These are phyloP conservation scores for Phytophthora hybrid DNA, from an alignment of 352 stramenopile species.

Conservation along the genomic window DNA sequence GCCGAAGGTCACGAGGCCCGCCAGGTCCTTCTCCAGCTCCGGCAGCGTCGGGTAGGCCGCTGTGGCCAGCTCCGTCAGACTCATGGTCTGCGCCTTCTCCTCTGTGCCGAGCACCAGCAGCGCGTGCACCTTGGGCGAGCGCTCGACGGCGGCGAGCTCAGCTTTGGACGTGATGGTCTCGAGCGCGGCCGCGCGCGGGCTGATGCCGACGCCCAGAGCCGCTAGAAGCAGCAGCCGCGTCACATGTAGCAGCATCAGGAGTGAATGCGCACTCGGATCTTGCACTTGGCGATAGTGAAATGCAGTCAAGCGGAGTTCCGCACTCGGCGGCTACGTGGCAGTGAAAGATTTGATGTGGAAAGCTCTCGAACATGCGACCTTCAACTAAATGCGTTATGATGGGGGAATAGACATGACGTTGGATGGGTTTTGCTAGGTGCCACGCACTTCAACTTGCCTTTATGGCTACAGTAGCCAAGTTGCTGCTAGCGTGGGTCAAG, in stretches of 20 bases:
- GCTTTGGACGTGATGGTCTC: conserved; percentile 34
- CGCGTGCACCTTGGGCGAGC: conserved; percentile 41
- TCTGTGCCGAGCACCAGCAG: conserved; percentile 44
- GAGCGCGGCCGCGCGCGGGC: conserved; percentile 18
- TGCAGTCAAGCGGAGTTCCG: conserved; percentile 26
- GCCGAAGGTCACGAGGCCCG: conserved; percentile 53
- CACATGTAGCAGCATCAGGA: conserved; percentile 14
- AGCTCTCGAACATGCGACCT: conserved; percentile 5
- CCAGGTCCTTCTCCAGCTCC: conserved; percentile 54
- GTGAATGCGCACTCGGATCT: conserved; percentile 8
- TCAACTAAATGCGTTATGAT: conserved; percentile 18
- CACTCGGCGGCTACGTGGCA: conserved; percentile 8
- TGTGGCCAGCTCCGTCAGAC: conserved; percentile 36
- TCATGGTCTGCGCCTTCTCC: conserved; percentile 23
- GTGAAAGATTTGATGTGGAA: conserved; percentile 32
- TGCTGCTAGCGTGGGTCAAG: not conserved
- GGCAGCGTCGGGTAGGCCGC: conserved; percentile 49
- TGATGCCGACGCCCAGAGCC: not conserved
- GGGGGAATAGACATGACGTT: conserved; percentile 10
- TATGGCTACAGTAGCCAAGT: not conserved
- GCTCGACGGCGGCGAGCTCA: conserved; percentile 40
- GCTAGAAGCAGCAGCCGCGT: conserved; percentile 20
- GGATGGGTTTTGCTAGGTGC: conserved; percentile 20
- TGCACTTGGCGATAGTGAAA: conserved; percentile 29
- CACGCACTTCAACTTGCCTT: not conserved